Conservation (phyloP, 75 land plant genomes). For the Isoetes taiwanensis region DNA sequence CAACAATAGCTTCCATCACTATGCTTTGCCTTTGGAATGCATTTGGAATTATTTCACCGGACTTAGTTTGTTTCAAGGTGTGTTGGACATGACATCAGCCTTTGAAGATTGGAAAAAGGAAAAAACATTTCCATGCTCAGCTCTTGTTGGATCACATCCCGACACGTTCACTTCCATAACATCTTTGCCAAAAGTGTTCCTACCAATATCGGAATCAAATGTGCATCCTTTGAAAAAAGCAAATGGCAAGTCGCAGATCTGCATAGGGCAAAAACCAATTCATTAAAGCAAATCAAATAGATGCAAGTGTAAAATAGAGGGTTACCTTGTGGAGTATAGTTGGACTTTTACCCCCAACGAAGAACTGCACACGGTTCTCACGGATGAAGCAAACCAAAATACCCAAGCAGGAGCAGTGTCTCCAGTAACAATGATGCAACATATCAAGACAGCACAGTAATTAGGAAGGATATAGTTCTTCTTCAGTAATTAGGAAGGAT, state of each 20-base stretch:
- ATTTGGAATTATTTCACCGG: too few species aligned
- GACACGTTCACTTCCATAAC: conserved; percentile 2
- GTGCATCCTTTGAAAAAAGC: conserved; percentile 1
- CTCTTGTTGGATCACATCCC: conserved; percentile 3
- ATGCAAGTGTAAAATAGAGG: background rate
- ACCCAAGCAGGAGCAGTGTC: conserved; percentile 1
- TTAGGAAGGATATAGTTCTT: too few species aligned
- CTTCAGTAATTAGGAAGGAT: too few species aligned
- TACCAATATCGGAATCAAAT: background rate
- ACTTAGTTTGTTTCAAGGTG: too few species aligned
- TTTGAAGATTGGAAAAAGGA: too few species aligned
- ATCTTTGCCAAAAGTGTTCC: background rate
- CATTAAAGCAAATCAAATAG: background rate
- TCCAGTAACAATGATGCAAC: conserved; percentile 1
- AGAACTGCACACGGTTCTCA: conserved; percentile 3
- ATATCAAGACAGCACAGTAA: too few species aligned
- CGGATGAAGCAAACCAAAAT: background rate
- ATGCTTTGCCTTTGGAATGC: background rate
- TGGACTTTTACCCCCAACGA: conserved; percentile 1
- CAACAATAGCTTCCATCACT: background rate
- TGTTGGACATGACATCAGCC: background rate
- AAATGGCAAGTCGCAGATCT: conserved; percentile 8
- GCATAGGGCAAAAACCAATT: background rate
- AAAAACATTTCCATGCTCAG: conserved; percentile 6
- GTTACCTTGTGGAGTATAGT: conserved; percentile 3